Percentiles rank a stretch among this genome's conserved stretches.
phyloP scores from a whole-genome alignment of 2,329 filamentous ascomycete species.

The Xylariaceae sp. region DNA sequence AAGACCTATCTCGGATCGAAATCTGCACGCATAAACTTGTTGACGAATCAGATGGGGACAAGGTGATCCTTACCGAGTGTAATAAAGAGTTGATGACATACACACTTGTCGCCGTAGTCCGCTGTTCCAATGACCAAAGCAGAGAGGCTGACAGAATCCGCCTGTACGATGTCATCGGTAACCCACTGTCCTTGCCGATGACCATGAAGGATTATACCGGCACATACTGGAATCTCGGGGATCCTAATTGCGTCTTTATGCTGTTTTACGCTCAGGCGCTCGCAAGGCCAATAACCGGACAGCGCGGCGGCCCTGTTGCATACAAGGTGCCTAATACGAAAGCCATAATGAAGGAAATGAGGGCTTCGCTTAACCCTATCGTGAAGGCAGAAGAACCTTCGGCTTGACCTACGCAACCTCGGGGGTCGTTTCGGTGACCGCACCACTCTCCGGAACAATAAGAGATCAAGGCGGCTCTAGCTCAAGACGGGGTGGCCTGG shows the following conservation, averaged over 20 bases:
- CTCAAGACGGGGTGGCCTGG: too few species aligned
- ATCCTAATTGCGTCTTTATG: not conserved
- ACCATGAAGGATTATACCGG: not conserved
- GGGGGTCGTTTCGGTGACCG: too few species aligned
- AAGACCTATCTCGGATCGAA: conserved; percentile 2
- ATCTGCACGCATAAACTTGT: too few species aligned
- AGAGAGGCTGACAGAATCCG: not conserved
- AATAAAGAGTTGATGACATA: not conserved
- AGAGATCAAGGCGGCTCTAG: too few species aligned
- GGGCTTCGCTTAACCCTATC: too few species aligned
- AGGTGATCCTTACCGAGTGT: not conserved
- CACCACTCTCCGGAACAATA: too few species aligned
- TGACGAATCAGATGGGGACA: not conserved
- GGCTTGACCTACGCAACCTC: too few species aligned
- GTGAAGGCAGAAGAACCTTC: too few species aligned
- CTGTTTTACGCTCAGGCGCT: not conserved
- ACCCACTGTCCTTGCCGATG: not conserved
- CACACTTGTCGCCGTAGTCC: conserved; percentile 1
- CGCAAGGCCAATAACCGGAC: not conserved
- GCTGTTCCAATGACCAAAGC: not conserved
- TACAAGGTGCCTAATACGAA: too few species aligned
- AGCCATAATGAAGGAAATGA: too few species aligned
- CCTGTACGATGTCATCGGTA: not conserved
- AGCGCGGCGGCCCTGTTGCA: not conserved
- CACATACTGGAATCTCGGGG: conserved; percentile 1